phyloP scores from a whole-genome alignment of 495 filamentous ascomycete species.

The Penicillium ochrochloron region DNA sequence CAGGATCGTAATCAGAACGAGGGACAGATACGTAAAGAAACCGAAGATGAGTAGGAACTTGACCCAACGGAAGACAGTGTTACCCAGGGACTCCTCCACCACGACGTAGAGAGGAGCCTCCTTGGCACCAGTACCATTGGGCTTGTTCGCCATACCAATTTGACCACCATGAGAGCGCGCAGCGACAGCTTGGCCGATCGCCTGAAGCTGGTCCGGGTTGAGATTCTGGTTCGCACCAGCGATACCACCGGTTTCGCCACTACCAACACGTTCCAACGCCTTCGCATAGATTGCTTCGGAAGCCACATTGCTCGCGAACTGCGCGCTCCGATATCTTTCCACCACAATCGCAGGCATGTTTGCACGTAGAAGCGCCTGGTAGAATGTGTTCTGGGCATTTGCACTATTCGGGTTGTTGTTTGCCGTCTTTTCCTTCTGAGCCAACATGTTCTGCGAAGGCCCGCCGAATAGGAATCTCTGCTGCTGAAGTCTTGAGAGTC shows the following conservation, averaged over 20 bases:
- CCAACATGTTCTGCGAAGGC: constrained; percentile 61
- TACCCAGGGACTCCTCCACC: constrained; percentile 86
- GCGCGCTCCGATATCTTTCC: constrained; percentile 82
- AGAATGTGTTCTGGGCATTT: constrained; percentile 88
- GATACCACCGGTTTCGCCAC: constrained; percentile 55
- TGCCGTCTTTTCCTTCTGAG: constrained; percentile 81
- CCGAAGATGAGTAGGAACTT: constrained; percentile 81
- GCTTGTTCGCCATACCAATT: constrained; percentile 48
- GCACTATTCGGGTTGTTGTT: constrained; percentile 89
- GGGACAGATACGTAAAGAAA: constrained; percentile 71
- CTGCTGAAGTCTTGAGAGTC: constrained; percentile 39
- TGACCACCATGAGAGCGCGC: constrained; percentile 73
- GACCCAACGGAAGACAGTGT: constrained; percentile 83
- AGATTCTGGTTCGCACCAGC: constrained; percentile 46
- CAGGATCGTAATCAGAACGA: constrained; percentile 76
- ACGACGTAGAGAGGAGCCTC: constrained; percentile 88
- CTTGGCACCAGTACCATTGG: constrained; percentile 68
- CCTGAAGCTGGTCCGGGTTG: constrained; percentile 71
- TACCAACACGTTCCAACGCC: constrained; percentile 70
- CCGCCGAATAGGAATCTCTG: constrained; percentile 60
- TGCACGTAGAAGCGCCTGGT: constrained; percentile 84
- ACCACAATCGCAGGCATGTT: constrained; percentile 92
- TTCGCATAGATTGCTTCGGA: constrained; percentile 75
- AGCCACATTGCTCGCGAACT: constrained; percentile 76
- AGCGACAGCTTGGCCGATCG: constrained; percentile 84